Evolutionary conservation across 2,329 filamentous ascomycete species (phyloP).

Genomic region (Fusarium keratoplasticum): DNA sequence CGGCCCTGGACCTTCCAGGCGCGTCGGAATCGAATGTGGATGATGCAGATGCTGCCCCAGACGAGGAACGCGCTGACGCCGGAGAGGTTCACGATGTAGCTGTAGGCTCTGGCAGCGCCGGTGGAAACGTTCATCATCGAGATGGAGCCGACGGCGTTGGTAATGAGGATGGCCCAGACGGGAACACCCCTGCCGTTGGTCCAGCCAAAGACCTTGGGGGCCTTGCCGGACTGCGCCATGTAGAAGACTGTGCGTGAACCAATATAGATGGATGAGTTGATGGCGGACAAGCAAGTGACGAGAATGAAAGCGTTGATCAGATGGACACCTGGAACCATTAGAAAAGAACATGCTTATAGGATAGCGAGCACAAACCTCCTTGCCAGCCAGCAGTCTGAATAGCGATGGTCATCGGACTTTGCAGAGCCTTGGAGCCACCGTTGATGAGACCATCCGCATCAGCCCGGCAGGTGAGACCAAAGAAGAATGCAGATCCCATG

Average conservation of each 20-base stretch:
- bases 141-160: slow-evolving; percentile 77
- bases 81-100: slow-evolving; percentile 76
- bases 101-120: slow-evolving; percentile 72
- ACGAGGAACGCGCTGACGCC: slow-evolving; percentile 79
- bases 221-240: slow-evolving; percentile 80
- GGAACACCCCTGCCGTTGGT: slow-evolving; percentile 74
- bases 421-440: slow-evolving; percentile 70
- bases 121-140: slow-evolving; percentile 81
- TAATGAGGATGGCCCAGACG: slow-evolving; percentile 71
- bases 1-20: slow-evolving; percentile 72
- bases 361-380: slow-evolving; percentile 57
- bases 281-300: slow-evolving; percentile 76
- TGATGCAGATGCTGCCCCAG: slow-evolving; percentile 77
- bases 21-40: slow-evolving; percentile 76
- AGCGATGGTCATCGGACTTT: slow-evolving; percentile 80
- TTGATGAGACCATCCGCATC: slow-evolving; percentile 73
- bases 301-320: slow-evolving; percentile 84
- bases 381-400: slow-evolving; percentile 80
- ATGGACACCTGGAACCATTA: slow-evolving; percentile 62
- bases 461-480: slow-evolving; percentile 78
- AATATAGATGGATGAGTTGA: slow-evolving; percentile 83
- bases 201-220: slow-evolving; percentile 75
- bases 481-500: slow-evolving; percentile 80
- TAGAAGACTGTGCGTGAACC: slow-evolving; percentile 79
- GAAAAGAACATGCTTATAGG: background rate